These are phyloP conservation scores for Entomortierella beljakovae DNA, from an alignment of 192 early-diverging fungal species.

Conservation along the genomic window DNA sequence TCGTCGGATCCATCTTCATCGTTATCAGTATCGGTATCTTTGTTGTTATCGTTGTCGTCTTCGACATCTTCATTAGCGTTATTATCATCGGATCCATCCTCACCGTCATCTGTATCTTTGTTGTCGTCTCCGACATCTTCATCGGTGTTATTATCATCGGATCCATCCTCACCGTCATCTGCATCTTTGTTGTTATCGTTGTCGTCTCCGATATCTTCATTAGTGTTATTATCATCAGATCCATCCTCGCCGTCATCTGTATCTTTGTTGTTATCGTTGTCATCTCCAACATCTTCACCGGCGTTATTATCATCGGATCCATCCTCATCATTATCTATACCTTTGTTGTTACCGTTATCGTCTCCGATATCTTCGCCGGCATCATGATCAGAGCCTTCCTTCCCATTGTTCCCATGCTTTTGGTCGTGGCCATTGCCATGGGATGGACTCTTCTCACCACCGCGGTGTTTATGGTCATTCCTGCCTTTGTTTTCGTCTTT, in stretches of 20 bases:
- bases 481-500: not conserved
- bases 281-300: not conserved
- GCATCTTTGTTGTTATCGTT: not conserved
- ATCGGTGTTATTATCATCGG: not conserved
- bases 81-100: not conserved
- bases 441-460: not conserved
- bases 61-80: not conserved
- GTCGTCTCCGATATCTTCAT: not conserved
- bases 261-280: not conserved
- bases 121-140: not conserved
- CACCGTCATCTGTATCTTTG: not conserved
- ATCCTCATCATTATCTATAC: not conserved
- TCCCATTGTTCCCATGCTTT: not conserved
- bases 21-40: not conserved
- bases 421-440: not conserved
- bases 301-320: not conserved
- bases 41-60: not conserved
- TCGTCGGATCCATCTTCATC: not conserved
- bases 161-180: not conserved
- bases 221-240: not conserved
- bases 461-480: not conserved
- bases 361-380: not conserved
- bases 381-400: not conserved
- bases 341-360: not conserved
- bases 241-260: not conserved